Evolutionary conservation across 306 rosid species (phyloP).

Genomic region (Corylus avellana): DNA sequence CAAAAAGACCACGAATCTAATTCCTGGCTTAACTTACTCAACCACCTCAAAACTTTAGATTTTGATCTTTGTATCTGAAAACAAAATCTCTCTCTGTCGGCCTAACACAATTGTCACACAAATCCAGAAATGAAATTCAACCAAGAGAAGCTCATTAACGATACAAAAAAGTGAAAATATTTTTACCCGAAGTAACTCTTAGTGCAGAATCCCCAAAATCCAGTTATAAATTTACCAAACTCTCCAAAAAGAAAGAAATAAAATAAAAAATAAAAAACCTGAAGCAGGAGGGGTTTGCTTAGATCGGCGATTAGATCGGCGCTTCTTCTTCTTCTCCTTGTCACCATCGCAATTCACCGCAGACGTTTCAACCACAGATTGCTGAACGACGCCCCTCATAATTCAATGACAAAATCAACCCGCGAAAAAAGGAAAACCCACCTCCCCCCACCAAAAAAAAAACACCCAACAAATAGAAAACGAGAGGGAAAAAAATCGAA

Average conservation of each 20-base stretch:
- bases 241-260: not conserved
- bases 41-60: not conserved
- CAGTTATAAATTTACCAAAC: not conserved
- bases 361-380: slow-evolving; percentile 48
- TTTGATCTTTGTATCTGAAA: not conserved
- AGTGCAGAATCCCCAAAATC: slow-evolving; percentile 9
- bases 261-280: slow-evolving; percentile 25
- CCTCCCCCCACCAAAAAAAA: not conserved
- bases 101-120: not conserved
- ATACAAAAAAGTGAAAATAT: not conserved
- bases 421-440: not conserved
- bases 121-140: not conserved
- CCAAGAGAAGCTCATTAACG: not conserved
- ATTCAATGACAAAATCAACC: not conserved
- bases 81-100: slow-evolving; percentile 3
- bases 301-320: slow-evolving; percentile 71
- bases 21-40: not conserved
- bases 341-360: slow-evolving; percentile 50
- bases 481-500: not conserved
- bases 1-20: no score
- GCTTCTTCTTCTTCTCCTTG: slow-evolving; percentile 87
- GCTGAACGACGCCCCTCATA: slow-evolving; percentile 57
- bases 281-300: slow-evolving; percentile 46
- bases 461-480: slow-evolving; percentile 1
- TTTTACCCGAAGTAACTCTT: not conserved